Conservation (phyloP, 1,284 basidiomycete species). For the Xerocomus amazonicus region DNA sequence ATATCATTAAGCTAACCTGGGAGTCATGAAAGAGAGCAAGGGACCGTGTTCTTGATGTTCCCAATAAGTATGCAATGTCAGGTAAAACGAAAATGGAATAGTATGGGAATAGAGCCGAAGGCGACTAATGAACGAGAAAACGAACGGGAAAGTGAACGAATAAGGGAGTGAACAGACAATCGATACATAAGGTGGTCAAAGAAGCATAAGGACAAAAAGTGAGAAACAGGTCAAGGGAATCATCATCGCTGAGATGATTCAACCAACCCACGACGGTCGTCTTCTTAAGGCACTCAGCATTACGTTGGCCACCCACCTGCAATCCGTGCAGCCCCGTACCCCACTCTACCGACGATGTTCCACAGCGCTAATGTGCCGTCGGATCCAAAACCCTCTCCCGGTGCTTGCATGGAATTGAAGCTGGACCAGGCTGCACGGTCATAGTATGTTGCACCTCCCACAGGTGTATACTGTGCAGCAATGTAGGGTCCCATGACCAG, state of each 20-base stretch:
- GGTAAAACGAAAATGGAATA: conserved; percentile 1
- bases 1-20: not conserved
- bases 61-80: conserved; percentile 3
- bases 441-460: conserved; percentile 68
- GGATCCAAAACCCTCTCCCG: conserved; percentile 60
- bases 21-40: not conserved
- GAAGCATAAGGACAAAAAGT: conserved; percentile 15
- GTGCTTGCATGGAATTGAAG: conserved; percentile 66
- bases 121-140: not conserved
- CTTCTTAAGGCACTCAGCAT: conserved; percentile 1
- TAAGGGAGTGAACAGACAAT: not conserved
- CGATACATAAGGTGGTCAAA: conserved; percentile 16
- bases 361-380: conserved; percentile 52
- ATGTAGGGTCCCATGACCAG: conserved; percentile 55
- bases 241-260: conserved; percentile 8
- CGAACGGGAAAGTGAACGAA: conserved; percentile 2
- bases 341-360: conserved; percentile 59
- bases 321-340: conserved; percentile 67
- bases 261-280: conserved; percentile 8
- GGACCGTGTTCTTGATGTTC: conserved; percentile 7
- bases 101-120: conserved; percentile 1
- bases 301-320: conserved; percentile 65
- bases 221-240: not conserved
- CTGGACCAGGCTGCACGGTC: conserved; percentile 75
- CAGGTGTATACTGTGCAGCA: conserved; percentile 48